Base-by-base conservation (phyloP, 805 yeast species). In the Cyberlindnera sargentensis region DNA sequence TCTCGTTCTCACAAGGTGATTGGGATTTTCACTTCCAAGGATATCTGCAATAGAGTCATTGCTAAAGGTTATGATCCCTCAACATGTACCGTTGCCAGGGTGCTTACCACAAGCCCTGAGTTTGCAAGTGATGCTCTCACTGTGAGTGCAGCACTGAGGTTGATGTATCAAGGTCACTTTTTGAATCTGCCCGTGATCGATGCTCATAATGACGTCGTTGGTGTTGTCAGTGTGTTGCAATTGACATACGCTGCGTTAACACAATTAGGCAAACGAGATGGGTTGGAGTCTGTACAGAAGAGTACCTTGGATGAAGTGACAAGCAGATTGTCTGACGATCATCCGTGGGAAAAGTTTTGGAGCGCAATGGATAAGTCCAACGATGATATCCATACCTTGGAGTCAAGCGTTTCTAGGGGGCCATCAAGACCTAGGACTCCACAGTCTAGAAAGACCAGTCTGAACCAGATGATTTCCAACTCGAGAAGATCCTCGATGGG, bases 111-210 rank as follows among this genome's bases (percentile, higher is more conserved):
- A 3, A 67, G 66, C 40, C 76, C 76, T 0, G 70, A 69, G 41
- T 70, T 66, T 61, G 76, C 75, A 1, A 62, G 57, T 27, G 65
- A 61, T 30, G 47, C 57, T 9, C 51, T 66, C 47, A 66, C 64
- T 3, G 66, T 71, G n/a, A 67, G 69, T 43, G 62, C 65, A 5
- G 76, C 75, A 6, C 51, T 71, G 42, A 58, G 73, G 47, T 50
- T 69, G 43, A 71, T 71, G 76, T 71, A 66, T 46, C 71, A 67
- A 40, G 76, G 76, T 0, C 68, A 70, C 45, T 71, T 66, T 43
- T 47, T 71, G 40, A 71, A 70, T 44, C 50, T 71, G 39, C 76
- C 76, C 1, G 67, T 71, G 7, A 62, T 61, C 36, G 60, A 65
- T 46, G 51, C 54, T 6, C 24, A 45, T 1, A 47, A 47, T 7